phyloP scores from a whole-genome alignment of 257 asterid species.

The Schizonepeta tenuifolia region DNA sequence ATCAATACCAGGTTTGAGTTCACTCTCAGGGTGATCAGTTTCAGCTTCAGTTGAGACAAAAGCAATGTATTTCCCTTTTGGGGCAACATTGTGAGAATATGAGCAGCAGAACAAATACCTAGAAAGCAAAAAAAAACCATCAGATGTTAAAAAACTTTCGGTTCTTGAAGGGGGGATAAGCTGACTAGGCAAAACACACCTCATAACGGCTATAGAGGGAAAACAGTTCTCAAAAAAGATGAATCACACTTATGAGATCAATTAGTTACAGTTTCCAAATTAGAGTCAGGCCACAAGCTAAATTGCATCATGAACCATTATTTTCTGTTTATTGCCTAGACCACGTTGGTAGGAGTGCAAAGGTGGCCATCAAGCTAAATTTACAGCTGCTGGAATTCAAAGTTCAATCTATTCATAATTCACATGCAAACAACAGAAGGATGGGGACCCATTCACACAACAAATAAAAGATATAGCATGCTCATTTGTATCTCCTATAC shows the following conservation, averaged over 20 bases:
- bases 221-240: not conserved
- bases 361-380: not conserved
- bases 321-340: not conserved
- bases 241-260: not conserved
- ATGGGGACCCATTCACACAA: not conserved
- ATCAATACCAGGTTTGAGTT: constrained; percentile 86
- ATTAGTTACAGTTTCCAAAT: not conserved
- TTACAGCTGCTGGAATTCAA: not conserved
- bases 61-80: constrained; percentile 92
- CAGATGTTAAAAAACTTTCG: constrained; percentile 16
- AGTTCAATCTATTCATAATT: not conserved
- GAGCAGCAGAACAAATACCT: constrained; percentile 98
- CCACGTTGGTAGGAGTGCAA: not conserved
- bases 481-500: constrained; percentile 9
- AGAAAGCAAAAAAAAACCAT: constrained; percentile 17
- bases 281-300: constrained; percentile 7
- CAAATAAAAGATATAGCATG: constrained; percentile 19
- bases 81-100: constrained; percentile 97
- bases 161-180: not conserved
- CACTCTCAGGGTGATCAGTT: constrained; percentile 85
- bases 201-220: not conserved
- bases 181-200: constrained; percentile 5
- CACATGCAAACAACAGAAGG: constrained; percentile 7
- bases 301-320: not conserved
- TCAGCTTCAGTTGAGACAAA: constrained; percentile 96